These are phyloP conservation scores for Mucor irregularis DNA, from an alignment of 371 early-diverging fungal species.

Conservation along the genomic window DNA sequence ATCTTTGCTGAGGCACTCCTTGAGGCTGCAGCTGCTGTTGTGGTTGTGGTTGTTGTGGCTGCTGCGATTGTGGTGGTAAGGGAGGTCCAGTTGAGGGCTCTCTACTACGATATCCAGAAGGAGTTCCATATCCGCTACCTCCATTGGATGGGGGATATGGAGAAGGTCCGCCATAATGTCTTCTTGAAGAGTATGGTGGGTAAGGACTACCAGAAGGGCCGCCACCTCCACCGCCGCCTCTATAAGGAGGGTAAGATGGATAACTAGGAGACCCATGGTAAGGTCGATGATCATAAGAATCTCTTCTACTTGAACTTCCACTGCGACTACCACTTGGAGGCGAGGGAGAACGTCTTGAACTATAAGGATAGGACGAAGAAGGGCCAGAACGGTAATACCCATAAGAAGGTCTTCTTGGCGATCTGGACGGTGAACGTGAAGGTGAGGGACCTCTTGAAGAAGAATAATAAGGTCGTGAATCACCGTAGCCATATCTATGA, in stretches of 20 bases:
- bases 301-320: slow-evolving; percentile 25
- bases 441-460: slow-evolving; percentile 29
- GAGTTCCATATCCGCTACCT: neutral
- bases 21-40: slow-evolving; percentile 2
- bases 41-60: slow-evolving; percentile 2
- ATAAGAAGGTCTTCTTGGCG: slow-evolving; percentile 38
- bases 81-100: slow-evolving; percentile 11
- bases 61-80: neutral
- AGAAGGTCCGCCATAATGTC: slow-evolving; percentile 23
- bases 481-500: slow-evolving; percentile 19
- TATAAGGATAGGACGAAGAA: slow-evolving; percentile 20
- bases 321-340: slow-evolving; percentile 16
- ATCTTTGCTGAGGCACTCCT: slow-evolving; percentile 6
- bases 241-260: slow-evolving; percentile 3
- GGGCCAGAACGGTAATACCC: slow-evolving; percentile 33
- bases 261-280: slow-evolving; percentile 14
- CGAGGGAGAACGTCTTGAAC: slow-evolving; percentile 34
- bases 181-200: slow-evolving; percentile 22
- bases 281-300: slow-evolving; percentile 35
- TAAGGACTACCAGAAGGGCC: slow-evolving; percentile 7
- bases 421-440: slow-evolving; percentile 35
- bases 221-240: neutral
- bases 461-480: slow-evolving; percentile 22
- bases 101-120: slow-evolving; percentile 12
- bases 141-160: neutral